A percentile compares a stretch with the other conserved stretches of the same genome.
Evolutionary conservation across 2,329 filamentous ascomycete species (phyloP).

Genomic region (Neoscytalidium dimidiatum): DNA sequence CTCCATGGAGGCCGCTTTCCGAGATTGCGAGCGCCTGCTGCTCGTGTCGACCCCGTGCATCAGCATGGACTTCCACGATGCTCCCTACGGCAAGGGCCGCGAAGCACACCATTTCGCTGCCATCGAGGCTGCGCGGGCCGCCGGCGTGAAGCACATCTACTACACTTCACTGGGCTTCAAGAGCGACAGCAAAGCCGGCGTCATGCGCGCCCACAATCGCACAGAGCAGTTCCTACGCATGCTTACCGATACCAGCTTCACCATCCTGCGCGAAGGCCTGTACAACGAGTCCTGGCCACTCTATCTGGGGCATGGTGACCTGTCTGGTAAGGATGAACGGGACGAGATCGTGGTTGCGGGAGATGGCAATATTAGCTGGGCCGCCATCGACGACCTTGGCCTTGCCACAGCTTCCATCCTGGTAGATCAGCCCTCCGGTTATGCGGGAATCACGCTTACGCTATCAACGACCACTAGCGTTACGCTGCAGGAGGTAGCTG

Average conservation of each 20-base stretch:
- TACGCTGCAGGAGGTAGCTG: conserved; percentile 33
- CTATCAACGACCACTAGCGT: conserved; percentile 34
- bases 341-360: conserved; percentile 43
- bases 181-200: conserved; percentile 42
- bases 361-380: conserved; percentile 47
- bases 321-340: conserved; percentile 35
- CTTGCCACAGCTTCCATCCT: conserved; percentile 46
- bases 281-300: conserved; percentile 52
- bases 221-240: conserved; percentile 44
- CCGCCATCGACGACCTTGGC: conserved; percentile 45
- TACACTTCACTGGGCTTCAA: conserved; percentile 48
- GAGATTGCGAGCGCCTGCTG: conserved; percentile 44
- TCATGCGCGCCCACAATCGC: conserved; percentile 50
- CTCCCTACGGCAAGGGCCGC: conserved; percentile 43
- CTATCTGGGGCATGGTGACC: conserved; percentile 48
- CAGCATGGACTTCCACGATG: conserved; percentile 46
- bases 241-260: conserved; percentile 30
- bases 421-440: conserved; percentile 29
- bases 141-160: conserved; percentile 48
- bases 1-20: conserved; percentile 31
- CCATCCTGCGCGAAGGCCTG: conserved; percentile 46
- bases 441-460: conserved; percentile 41
- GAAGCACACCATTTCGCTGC: conserved; percentile 48
- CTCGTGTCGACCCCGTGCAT: conserved; percentile 48
- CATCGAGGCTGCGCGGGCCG: conserved; percentile 44